A percentile compares a stretch with the other conserved stretches of the same genome.
Evolutionary conservation across 1,284 basidiomycete species (phyloP).

Genomic region (Phaffia rhodozyma): DNA sequence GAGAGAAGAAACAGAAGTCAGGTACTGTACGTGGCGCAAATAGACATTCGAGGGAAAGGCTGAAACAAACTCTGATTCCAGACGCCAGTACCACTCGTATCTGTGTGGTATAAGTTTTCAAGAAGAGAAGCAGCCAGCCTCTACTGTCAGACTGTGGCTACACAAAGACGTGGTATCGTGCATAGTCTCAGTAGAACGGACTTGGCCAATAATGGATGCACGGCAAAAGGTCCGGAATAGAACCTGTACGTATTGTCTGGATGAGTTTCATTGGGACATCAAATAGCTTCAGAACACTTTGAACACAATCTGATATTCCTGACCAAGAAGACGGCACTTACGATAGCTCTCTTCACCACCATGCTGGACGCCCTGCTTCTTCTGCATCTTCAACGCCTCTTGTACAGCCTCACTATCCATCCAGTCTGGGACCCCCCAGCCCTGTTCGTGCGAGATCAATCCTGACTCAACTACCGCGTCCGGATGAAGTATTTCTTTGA

Average conservation of each 20-base stretch:
- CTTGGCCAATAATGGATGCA: constrained; percentile 8
- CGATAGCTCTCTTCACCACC: constrained; percentile 8
- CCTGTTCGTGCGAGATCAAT: constrained; percentile 9
- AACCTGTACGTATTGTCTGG: constrained; percentile 14
- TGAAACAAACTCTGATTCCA: constrained; percentile 5
- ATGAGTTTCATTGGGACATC: no score
- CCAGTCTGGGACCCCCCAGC: constrained; percentile 14
- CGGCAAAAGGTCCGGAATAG: constrained; percentile 7
- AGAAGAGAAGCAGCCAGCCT: no score
- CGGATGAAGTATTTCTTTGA: background rate
- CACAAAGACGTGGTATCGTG: background rate
- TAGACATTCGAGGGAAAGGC: background rate
- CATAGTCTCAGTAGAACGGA: background rate
- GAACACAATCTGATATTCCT: background rate
- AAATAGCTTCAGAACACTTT: background rate
- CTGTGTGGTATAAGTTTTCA: background rate
- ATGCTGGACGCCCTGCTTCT: constrained; percentile 7
- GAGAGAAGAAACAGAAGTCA: background rate
- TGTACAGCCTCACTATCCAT: constrained; percentile 4
- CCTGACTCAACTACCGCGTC: constrained; percentile 6
- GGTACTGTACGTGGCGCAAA: background rate
- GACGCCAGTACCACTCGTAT: constrained; percentile 13
- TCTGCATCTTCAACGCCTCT: background rate
- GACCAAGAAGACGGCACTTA: background rate
- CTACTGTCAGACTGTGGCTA: background rate